Evolutionary conservation across 177 flowering plant species (phyloP).

Genomic region (Vitis hybrid): DNA sequence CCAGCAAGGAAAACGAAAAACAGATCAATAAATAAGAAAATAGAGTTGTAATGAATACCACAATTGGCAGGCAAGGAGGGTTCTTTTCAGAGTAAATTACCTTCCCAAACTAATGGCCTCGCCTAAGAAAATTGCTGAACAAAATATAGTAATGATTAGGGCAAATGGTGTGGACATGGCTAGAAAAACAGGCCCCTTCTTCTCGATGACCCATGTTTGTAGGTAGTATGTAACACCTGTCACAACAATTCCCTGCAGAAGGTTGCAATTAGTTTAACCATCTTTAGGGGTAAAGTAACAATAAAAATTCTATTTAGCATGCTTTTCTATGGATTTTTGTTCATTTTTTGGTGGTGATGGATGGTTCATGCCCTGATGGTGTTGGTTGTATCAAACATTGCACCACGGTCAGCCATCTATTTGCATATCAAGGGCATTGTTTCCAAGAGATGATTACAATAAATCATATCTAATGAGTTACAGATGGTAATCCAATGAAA

Average conservation of each 20-base stretch:
- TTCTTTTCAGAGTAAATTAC: constrained; percentile 18
- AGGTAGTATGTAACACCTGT: constrained; percentile 52
- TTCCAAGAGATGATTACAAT: too few relatives aligned
- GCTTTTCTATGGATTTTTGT: too few relatives aligned
- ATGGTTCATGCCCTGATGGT: too few relatives aligned
- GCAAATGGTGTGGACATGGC: constrained; percentile 50
- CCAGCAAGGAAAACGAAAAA: background rate
- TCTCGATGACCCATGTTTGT: constrained; percentile 66
- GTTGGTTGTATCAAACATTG: too few relatives aligned
- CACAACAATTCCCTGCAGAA: constrained; percentile 51
- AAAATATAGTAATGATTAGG: constrained; percentile 40
- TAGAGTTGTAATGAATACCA: background rate
- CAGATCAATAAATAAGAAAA: background rate
- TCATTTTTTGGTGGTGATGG: too few relatives aligned
- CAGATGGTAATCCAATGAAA: too few relatives aligned
- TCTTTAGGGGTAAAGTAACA: too few relatives aligned
- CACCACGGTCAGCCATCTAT: too few relatives aligned
- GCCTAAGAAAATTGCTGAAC: constrained; percentile 45
- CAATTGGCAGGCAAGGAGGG: too few relatives aligned
- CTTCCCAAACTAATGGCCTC: constrained; percentile 49
- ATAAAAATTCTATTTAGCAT: too few relatives aligned
- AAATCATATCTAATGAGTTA: too few relatives aligned
- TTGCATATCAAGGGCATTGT: too few relatives aligned
- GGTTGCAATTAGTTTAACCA: background rate
- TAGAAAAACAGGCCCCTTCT: constrained; percentile 64